phyloP scores from a whole-genome alignment of 768 basidiomycete species.

The Asterophora lycoperdoides region DNA sequence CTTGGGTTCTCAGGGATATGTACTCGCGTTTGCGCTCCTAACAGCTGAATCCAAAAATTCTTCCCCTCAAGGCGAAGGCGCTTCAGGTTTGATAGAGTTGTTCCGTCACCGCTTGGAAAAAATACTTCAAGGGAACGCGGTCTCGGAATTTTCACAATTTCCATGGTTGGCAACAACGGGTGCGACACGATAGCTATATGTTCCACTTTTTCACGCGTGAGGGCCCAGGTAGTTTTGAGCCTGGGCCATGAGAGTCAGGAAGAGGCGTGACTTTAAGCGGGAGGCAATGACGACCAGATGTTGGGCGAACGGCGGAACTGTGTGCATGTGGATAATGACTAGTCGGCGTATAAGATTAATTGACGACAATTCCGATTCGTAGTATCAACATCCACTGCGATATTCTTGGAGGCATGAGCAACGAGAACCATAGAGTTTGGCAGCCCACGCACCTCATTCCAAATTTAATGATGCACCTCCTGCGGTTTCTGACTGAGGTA shows the following conservation, averaged over 20 bases:
- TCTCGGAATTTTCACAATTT: neutral
- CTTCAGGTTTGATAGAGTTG: neutral
- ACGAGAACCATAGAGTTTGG: neutral
- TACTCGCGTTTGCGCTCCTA: too few species aligned
- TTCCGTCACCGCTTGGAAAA: neutral
- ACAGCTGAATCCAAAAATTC: too few species aligned
- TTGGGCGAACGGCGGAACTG: too few species aligned
- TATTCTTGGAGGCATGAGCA: neutral
- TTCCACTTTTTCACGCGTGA: neutral
- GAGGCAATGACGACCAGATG: neutral
- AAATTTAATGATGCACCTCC: conserved; percentile 22
- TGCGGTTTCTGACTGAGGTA: conserved; percentile 37
- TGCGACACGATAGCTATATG: neutral
- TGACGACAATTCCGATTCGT: neutral
- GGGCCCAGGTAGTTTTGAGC: neutral
- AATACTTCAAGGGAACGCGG: neutral
- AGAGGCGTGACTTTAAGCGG: neutral
- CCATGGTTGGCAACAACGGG: neutral
- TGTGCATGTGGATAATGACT: neutral
- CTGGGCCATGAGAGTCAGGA: neutral
- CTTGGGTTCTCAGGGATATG: neutral
- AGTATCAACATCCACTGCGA: neutral
- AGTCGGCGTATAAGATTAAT: neutral
- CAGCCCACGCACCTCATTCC: conserved; percentile 9
- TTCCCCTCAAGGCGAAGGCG: too few species aligned